Percentiles rank a stretch among this genome's conserved stretches.
Conservation (phyloP, 352 stramenopile genomes). For the Pythium apleroticum region DNA sequence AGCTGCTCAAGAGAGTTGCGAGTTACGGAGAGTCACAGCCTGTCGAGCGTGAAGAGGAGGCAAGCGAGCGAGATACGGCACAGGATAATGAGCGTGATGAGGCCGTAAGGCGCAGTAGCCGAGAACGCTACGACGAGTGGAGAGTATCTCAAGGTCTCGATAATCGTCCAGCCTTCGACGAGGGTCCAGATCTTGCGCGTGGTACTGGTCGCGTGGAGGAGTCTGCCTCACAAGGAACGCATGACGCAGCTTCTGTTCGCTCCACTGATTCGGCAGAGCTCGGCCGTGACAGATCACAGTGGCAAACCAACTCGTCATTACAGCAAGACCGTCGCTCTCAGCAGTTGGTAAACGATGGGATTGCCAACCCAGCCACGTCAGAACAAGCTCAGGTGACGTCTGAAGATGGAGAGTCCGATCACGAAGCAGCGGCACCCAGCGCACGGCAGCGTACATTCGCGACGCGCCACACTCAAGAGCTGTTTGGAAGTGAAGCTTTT, state of each 20-base stretch:
- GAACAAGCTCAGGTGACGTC: neutral
- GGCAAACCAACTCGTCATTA: neutral
- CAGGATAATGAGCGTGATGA: neutral
- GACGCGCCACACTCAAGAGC: too few relatives aligned
- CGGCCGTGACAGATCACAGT: neutral
- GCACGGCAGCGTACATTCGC: too few relatives aligned
- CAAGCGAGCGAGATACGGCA: neutral
- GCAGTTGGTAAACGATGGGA: neutral
- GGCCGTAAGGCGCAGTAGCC: neutral
- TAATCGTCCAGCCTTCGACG: neutral
- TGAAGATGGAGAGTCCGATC: neutral
- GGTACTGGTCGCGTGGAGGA: neutral
- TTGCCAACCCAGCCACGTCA: too few relatives aligned
- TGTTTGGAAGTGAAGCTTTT: neutral
- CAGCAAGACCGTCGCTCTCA: neutral
- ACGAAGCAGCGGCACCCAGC: neutral
- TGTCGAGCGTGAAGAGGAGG: neutral
- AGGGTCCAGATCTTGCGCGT: too few relatives aligned
- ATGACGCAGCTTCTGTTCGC: neutral
- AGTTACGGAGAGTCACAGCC: neutral
- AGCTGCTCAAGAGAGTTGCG: conserved; percentile 20
- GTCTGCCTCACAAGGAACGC: neutral
- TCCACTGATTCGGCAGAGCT: neutral
- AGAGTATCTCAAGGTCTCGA: neutral
- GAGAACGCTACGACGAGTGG: conserved; percentile 1